phyloP scores from a whole-genome alignment of 2,329 filamentous ascomycete species.

The Pseudocercospora vitis region DNA sequence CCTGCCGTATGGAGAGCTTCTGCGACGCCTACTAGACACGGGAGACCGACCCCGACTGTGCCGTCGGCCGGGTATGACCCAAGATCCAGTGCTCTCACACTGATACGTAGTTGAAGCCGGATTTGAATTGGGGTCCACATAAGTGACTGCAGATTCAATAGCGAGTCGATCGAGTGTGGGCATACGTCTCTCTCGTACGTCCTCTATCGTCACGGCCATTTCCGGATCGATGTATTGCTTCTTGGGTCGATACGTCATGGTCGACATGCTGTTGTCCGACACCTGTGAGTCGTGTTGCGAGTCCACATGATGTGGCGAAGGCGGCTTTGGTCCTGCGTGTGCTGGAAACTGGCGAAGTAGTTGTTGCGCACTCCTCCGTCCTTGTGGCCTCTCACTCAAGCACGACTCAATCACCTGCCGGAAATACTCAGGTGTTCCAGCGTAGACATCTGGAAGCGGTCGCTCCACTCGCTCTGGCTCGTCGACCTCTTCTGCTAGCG shows the following conservation, averaged over 20 bases:
- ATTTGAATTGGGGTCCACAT: slow-evolving; percentile 40
- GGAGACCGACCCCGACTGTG: slow-evolving; percentile 37
- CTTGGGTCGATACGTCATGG: slow-evolving; percentile 41
- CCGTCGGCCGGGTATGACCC: slow-evolving; percentile 41
- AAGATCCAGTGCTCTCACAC: slow-evolving; percentile 47
- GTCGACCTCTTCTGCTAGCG: slow-evolving; percentile 80
- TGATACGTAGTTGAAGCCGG: slow-evolving; percentile 46
- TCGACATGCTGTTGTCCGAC: slow-evolving; percentile 42
- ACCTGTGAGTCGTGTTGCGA: slow-evolving; percentile 28
- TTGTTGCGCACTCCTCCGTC: slow-evolving; percentile 69
- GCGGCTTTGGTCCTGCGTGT: slow-evolving; percentile 18
- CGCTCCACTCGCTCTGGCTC: slow-evolving; percentile 79
- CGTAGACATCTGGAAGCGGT: slow-evolving; percentile 61
- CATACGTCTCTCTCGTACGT: slow-evolving; percentile 37
- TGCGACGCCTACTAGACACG: slow-evolving; percentile 34
- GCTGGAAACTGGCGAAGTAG: slow-evolving; percentile 69
- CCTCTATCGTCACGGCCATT: slow-evolving; percentile 46
- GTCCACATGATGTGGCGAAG: slow-evolving; percentile 14
- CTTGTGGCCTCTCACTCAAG: slow-evolving; percentile 70
- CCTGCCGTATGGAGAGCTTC: slow-evolving; percentile 39
- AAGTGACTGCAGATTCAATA: slow-evolving; percentile 32
- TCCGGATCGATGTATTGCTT: slow-evolving; percentile 52
- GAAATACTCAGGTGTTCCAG: slow-evolving; percentile 75
- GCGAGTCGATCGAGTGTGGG: slow-evolving; percentile 12
- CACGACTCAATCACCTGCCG: slow-evolving; percentile 73